Conservation (phyloP, 2,329 filamentous ascomycete genomes). For the Alternaria infectoria region DNA sequence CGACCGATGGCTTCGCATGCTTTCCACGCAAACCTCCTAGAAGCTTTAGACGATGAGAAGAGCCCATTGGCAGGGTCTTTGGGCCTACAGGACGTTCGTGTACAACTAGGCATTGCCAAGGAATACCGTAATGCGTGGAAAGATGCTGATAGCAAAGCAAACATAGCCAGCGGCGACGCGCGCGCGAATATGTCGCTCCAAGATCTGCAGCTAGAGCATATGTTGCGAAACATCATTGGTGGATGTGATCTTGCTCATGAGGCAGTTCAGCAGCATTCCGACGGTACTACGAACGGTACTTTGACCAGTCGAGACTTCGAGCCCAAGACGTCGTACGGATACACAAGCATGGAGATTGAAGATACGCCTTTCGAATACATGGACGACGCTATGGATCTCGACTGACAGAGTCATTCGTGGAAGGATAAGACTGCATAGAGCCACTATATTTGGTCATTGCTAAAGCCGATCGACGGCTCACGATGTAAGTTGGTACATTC, state of each 20-base stretch:
- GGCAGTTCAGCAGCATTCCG: conserved; percentile 38
- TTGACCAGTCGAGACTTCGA: conserved; percentile 33
- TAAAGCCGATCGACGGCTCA: background rate
- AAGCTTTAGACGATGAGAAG: conserved; percentile 62
- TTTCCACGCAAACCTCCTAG: conserved; percentile 74
- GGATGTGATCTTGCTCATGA: conserved; percentile 66
- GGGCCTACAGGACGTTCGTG: conserved; percentile 61
- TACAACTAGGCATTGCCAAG: conserved; percentile 70
- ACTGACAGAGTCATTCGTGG: conserved; percentile 12
- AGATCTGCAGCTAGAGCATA: conserved; percentile 67
- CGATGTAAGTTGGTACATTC: background rate
- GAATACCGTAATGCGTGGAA: conserved; percentile 77
- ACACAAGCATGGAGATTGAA: conserved; percentile 20
- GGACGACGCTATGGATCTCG: conserved; percentile 47
- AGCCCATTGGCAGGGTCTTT: conserved; percentile 65
- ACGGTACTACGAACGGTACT: conserved; percentile 4
- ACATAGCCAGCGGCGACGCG: conserved; percentile 19
- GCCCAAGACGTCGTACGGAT: conserved; percentile 7
- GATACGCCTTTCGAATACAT: conserved; percentile 42
- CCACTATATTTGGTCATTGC: background rate
- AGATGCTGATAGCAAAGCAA: conserved; percentile 60
- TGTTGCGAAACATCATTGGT: conserved; percentile 63
- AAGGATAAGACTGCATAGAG: background rate
- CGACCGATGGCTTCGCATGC: conserved; percentile 53
- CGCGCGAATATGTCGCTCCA: conserved; percentile 55